These are phyloP conservation scores for Plectranthus barbatus DNA, from an alignment of 257 asterid genomes.

Conservation along the genomic window DNA sequence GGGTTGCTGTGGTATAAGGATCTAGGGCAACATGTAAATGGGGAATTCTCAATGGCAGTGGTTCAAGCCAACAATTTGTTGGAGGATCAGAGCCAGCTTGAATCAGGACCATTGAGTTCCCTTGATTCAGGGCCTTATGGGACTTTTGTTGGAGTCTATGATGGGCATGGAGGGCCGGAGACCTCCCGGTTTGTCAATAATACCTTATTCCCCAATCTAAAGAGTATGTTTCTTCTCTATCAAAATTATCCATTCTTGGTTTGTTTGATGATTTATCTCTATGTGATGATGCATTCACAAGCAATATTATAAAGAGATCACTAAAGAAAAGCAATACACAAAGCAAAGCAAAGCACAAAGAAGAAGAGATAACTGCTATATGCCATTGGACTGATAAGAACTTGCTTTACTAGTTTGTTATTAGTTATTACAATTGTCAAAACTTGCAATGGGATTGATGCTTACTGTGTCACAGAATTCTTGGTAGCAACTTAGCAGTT, in stretches of 20 bases:
- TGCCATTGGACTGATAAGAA: not conserved
- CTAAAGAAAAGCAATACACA: not conserved
- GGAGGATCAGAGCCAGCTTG: slow-evolving; percentile 96
- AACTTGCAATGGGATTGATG: not conserved
- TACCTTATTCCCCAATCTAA: slow-evolving; percentile 55
- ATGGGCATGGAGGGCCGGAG: slow-evolving; percentile 99
- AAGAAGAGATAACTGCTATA: not conserved
- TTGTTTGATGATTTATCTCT: not conserved
- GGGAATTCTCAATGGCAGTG: slow-evolving; percentile 90
- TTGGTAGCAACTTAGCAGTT: too few species aligned
- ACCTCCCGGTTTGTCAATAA: slow-evolving; percentile 71
- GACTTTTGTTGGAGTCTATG: slow-evolving; percentile 87
- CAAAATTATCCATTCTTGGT: not conserved
- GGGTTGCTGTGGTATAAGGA: slow-evolving; percentile 80
- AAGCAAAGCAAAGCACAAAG: too few species aligned
- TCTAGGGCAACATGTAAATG: slow-evolving; percentile 60
- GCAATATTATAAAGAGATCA: not conserved
- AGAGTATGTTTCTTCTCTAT: slow-evolving; percentile 50
- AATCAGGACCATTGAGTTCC: slow-evolving; percentile 69
- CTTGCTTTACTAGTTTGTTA: not conserved
- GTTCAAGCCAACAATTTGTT: slow-evolving; percentile 77
- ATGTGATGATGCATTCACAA: too few species aligned
- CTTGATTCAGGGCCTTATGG: slow-evolving; percentile 70
- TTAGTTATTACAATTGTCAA: not conserved
- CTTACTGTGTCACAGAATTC: too few species aligned